Base-by-base conservation (phyloP, 2,329 filamentous ascomycete genomes). In the Colletotrichum brevisporum region DNA sequence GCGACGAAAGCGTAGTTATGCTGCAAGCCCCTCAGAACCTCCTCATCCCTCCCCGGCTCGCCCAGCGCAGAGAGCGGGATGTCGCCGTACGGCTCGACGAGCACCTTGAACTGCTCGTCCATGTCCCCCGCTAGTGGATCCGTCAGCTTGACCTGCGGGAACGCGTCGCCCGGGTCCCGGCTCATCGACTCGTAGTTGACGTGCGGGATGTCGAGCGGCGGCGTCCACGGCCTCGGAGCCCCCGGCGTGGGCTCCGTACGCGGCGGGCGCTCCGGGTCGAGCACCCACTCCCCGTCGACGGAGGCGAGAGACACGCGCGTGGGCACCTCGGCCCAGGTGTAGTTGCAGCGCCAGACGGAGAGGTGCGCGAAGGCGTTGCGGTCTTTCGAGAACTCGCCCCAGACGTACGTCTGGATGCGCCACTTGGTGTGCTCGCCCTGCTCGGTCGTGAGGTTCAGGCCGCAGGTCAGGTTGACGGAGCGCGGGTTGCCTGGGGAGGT, bases 301-400 rank as follows among this genome's bases (percentile, higher is more conserved):
- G 18, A n/a, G 8, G 27, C 16, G 6, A 64, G n/a, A 12, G 27
- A 24, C 2, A 58, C 12, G 9, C 58, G n/a, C 15, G 62, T 39
- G 15, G 39, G 16, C 2, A 59, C 16, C 24, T 52, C 36, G 15
- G 15, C 36, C 53, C 53, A 64, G 5, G 53, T 52, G n/a, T 64
- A 52, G 36, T 59, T 52, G 15, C 62, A 64, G 5, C n/a, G 51
- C 47, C 36, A 52, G 2, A 59, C 21, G 6, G 48, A 13, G 13
- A 61, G 10, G 21, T 31, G 45, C 2, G 43, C 13, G n/a, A 47
- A 31, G 8, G 13, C 18, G 5, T 36, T 16, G 6, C 6, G 16
- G 9, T 21, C n/a, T 5, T n/a, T 18, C 6, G 47, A 31, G 13
- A 31, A 64, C 12, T 31, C 31, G 10, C 52, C 53, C 62, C 47